Percentiles rank a stretch among this genome's conserved stretches.
Conservation (phyloP, 202 grass and related monocot species). For the Carex arenaria region DNA sequence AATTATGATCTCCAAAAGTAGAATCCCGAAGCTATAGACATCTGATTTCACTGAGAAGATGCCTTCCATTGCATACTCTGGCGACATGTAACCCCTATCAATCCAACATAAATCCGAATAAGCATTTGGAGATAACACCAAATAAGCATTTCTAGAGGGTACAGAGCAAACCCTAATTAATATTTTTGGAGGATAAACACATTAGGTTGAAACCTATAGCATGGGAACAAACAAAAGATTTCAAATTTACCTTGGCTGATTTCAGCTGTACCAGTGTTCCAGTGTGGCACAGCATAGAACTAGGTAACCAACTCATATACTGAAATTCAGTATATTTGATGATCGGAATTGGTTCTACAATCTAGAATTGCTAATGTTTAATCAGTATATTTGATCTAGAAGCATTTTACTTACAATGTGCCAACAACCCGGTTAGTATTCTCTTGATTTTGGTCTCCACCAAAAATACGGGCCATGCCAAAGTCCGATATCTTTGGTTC, state of each 20-base stretch:
- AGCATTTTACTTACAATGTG: constrained; percentile 56
- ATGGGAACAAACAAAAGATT: background rate
- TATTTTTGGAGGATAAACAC: background rate
- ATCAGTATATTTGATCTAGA: background rate
- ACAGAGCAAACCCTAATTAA: background rate
- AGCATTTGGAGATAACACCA: too few relatives aligned
- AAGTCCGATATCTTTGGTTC: constrained; percentile 90
- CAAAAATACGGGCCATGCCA: constrained; percentile 81
- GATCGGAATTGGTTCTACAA: background rate
- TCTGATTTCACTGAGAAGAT: constrained; percentile 87
- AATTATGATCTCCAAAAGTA: constrained; percentile 66
- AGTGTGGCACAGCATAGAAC: background rate
- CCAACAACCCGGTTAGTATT: constrained; percentile 74
- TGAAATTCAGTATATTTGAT: background rate
- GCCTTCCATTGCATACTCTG: constrained; percentile 92
- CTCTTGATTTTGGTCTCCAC: constrained; percentile 65
- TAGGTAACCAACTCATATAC: background rate
- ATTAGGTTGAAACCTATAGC: background rate
- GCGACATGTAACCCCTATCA: constrained; percentile 89
- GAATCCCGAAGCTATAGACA: constrained; percentile 75
- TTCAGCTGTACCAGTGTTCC: background rate
- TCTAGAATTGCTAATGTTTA: background rate
- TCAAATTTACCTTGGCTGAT: background rate
- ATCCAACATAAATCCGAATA: constrained; percentile 13
- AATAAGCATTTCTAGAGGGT: background rate